Percentiles rank a stretch among this genome's conserved stretches.
phyloP scores from a whole-genome alignment of 257 asterid genomes.

The Euphrasia confusa region DNA sequence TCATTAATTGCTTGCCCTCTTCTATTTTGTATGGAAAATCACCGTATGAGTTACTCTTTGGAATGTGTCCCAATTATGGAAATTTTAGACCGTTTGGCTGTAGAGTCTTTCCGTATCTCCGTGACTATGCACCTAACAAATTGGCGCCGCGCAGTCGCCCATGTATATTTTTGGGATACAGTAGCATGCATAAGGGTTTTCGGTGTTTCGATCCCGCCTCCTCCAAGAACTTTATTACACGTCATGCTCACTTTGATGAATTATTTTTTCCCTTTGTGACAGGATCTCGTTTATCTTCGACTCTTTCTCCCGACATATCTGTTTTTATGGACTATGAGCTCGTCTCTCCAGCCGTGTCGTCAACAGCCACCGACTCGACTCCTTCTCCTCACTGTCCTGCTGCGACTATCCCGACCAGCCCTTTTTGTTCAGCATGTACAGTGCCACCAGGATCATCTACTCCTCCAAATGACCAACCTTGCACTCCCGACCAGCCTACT shows the following conservation, averaged over 20 bases:
- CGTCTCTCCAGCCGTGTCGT: no score
- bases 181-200: neutral
- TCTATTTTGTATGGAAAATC: neutral
- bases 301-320: neutral
- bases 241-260: neutral
- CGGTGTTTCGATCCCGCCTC: neutral
- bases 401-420: no score
- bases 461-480: no score
- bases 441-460: no score
- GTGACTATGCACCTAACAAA: neutral
- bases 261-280: neutral
- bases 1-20: neutral
- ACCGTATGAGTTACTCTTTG: no score
- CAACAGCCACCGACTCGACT: no score
- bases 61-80: neutral
- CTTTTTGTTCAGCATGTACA: no score
- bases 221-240: neutral
- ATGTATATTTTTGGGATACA: neutral
- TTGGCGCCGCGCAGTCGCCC: neutral
- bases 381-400: neutral
- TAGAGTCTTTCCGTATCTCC: neutral
- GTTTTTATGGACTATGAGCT: no score
- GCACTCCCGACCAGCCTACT: no score
- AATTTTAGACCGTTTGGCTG: neutral
- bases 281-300: neutral